Evolutionary conservation across 2,329 filamentous ascomycete genomes (phyloP).

Genomic region (Gaeumannomyces tritici): DNA sequence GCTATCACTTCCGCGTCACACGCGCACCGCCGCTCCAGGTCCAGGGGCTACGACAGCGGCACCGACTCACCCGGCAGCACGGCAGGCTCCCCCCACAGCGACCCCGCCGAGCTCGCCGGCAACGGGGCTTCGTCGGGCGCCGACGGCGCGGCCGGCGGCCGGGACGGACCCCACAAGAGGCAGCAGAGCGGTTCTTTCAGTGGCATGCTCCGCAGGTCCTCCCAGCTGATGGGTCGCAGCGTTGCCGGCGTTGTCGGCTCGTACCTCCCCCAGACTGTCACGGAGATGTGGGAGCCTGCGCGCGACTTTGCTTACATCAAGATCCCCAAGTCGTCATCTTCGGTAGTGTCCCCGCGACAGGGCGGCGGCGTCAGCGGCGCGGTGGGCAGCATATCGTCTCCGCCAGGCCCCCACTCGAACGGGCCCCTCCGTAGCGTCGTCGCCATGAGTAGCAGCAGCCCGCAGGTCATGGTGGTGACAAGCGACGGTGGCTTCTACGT

Average conservation of each 20-base stretch:
- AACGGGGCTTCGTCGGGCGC: constrained; percentile 9
- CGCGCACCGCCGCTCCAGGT: constrained; percentile 42
- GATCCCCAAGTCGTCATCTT: constrained; percentile 54
- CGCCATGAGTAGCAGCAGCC: constrained; percentile 88
- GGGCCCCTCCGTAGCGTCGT: constrained; percentile 79
- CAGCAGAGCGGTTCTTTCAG: constrained; percentile 67
- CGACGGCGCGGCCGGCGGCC: constrained; percentile 12
- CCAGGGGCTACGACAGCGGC: constrained; percentile 44
- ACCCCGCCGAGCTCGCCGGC: constrained; percentile 28
- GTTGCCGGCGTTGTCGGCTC: constrained; percentile 84
- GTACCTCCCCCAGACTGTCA: constrained; percentile 86
- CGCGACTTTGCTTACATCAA: constrained; percentile 97
- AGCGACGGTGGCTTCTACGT: constrained; percentile 93
- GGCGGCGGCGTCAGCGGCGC: constrained; percentile 7
- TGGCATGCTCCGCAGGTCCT: constrained; percentile 86
- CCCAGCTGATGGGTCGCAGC: constrained; percentile 82
- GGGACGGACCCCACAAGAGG: constrained; percentile 26
- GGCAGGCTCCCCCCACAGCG: constrained; percentile 36
- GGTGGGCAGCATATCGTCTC: constrained; percentile 18
- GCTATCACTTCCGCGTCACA: constrained; percentile 25
- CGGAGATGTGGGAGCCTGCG: constrained; percentile 94
- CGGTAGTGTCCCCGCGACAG: constrained; percentile 16
- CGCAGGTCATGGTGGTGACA: constrained; percentile 96
- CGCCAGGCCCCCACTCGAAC: background rate
- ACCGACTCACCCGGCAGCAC: constrained; percentile 39